A percentile compares a stretch with the other conserved stretches of the same genome.
These are phyloP conservation scores for Malus hybrid DNA, from an alignment of 331 rosid species.

Conservation along the genomic window DNA sequence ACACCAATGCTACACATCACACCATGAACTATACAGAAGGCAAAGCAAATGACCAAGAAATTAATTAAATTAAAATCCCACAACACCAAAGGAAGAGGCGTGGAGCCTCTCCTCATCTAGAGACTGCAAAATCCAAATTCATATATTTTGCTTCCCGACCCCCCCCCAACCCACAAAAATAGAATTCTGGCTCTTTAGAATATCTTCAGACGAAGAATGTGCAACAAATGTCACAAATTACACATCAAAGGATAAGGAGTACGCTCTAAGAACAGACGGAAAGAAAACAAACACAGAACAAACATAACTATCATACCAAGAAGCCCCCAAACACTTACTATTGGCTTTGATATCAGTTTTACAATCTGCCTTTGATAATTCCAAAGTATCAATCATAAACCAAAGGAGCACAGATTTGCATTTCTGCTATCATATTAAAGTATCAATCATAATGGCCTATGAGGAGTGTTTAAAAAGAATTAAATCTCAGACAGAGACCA, in stretches of 20 bases:
- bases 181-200: too few species aligned
- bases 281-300: not conserved
- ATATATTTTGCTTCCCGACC: too few species aligned
- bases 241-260: not conserved
- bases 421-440: too few species aligned
- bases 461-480: too few species aligned
- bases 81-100: slow-evolving; percentile 22
- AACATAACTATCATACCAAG: not conserved
- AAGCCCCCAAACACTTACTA: not conserved
- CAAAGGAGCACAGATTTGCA: not conserved
- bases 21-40: not conserved
- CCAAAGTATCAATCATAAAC: not conserved
- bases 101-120: slow-evolving; percentile 23
- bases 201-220: too few species aligned
- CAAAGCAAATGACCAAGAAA: not conserved
- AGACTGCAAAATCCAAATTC: too few species aligned
- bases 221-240: not conserved
- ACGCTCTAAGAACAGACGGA: not conserved
- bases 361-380: not conserved
- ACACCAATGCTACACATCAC: not conserved
- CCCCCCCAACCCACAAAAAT: too few species aligned
- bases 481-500: too few species aligned
- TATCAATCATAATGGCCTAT: too few species aligned
- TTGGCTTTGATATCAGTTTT: not conserved
- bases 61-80: not conserved